These are phyloP conservation scores for Beta macrorhiza DNA, from an alignment of 179 eudicot species.

Conservation along the genomic window DNA sequence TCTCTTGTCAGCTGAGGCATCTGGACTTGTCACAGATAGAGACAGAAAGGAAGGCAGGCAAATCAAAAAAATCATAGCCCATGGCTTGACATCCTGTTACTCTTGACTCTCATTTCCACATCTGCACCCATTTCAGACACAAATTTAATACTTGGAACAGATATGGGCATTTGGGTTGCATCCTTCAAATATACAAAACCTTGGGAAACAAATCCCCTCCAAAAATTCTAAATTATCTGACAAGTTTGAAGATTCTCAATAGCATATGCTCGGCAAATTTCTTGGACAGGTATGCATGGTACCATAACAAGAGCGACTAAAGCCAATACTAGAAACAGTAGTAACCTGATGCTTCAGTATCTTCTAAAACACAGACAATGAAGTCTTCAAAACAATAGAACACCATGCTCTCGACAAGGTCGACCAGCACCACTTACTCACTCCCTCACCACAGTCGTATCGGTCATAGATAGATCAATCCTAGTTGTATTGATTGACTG, in stretches of 20 bases:
- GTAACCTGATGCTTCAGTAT: conserved; percentile 49
- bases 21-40: conserved; percentile 1
- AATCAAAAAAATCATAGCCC: not conserved
- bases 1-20: conserved; percentile 2
- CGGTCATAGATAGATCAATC: conserved; percentile 42
- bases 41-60: not conserved
- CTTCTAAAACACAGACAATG: conserved; percentile 38
- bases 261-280: conserved; percentile 30
- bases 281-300: conserved; percentile 34
- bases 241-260: not conserved
- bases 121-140: conserved; percentile 4
- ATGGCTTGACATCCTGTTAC: not conserved
- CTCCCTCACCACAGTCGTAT: conserved; percentile 42
- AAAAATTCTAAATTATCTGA: not conserved
- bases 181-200: conserved; percentile 4
- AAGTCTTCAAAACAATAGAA: conserved; percentile 17
- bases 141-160: conserved; percentile 9
- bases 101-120: not conserved
- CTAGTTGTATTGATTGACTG: not conserved
- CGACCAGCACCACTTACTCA: conserved; percentile 20
- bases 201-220: not conserved
- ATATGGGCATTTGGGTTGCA: not conserved
- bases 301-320: conserved; percentile 42
- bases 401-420: conserved; percentile 30
- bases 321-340: conserved; percentile 44